Percentiles rank a stretch among this genome's conserved stretches.
phyloP scores from a whole-genome alignment of 352 stramenopile species.

The Globisporangium canariense region DNA sequence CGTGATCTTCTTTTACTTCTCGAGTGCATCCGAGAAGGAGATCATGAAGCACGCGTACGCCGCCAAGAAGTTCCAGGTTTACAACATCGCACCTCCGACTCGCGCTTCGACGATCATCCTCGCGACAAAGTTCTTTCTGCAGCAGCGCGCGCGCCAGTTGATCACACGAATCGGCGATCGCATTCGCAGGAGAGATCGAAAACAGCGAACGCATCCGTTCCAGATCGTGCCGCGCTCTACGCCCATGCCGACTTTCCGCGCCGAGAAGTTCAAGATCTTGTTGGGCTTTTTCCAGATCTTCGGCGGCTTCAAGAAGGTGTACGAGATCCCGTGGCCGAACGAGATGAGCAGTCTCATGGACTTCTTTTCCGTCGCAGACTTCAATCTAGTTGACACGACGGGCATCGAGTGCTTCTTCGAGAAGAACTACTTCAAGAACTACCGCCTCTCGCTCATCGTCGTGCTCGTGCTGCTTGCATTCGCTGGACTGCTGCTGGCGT shows the following conservation, averaged over 20 bases:
- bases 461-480: slow-evolving; percentile 40
- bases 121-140: slow-evolving; percentile 23
- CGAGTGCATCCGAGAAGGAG: slow-evolving; percentile 38
- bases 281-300: slow-evolving; percentile 77
- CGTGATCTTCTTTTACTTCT: slow-evolving; percentile 47
- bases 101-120: slow-evolving; percentile 21
- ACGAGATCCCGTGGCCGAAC: slow-evolving; percentile 67
- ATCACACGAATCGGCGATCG: slow-evolving; percentile 10
- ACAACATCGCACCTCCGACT: slow-evolving; percentile 16
- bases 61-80: slow-evolving; percentile 55
- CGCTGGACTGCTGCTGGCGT: slow-evolving; percentile 32
- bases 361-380: slow-evolving; percentile 63
- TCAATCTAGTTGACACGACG: slow-evolving; percentile 64
- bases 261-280: slow-evolving; percentile 81
- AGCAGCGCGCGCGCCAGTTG: slow-evolving; percentile 20
- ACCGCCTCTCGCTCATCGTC: slow-evolving; percentile 40
- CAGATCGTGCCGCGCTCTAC: slow-evolving; percentile 27
- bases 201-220: slow-evolving; percentile 26
- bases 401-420: slow-evolving; percentile 62
- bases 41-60: slow-evolving; percentile 50
- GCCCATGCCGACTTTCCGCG: slow-evolving; percentile 29
- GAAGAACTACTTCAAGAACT: slow-evolving; percentile 65
- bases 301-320: slow-evolving; percentile 66
- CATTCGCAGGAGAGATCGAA: not conserved
- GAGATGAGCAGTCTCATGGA: slow-evolving; percentile 61